Evolutionary conservation across 2,329 filamentous ascomycete species (phyloP).

Genomic region (Lasiodiplodia gonubiensis): DNA sequence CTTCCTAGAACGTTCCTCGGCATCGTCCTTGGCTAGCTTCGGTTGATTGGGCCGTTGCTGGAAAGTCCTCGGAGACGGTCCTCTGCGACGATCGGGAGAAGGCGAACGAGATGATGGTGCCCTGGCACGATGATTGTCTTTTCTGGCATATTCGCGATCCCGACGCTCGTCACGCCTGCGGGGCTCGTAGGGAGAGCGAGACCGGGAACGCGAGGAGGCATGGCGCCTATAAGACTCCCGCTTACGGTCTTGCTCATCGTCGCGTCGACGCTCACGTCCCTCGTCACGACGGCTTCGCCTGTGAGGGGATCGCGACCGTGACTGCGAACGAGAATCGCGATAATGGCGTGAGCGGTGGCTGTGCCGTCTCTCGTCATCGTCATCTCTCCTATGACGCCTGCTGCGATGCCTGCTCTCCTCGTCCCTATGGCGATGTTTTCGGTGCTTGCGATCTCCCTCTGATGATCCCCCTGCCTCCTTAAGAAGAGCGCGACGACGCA

Average conservation of each 20-base stretch:
- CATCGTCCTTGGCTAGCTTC: slow-evolving; percentile 35
- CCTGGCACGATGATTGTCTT: slow-evolving; percentile 35
- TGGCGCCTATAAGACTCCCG: slow-evolving; percentile 7
- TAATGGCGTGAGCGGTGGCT: slow-evolving; percentile 25
- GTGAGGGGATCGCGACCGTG: slow-evolving; percentile 21
- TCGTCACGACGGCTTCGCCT: slow-evolving; percentile 42
- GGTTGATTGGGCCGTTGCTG: slow-evolving; percentile 11
- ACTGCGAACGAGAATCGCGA: slow-evolving; percentile 14
- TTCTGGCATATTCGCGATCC: slow-evolving; percentile 34
- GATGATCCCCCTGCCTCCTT: slow-evolving; percentile 36
- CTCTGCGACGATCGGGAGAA: slow-evolving; percentile 33
- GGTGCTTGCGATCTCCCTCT: slow-evolving; percentile 32
- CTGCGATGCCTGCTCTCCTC: slow-evolving; percentile 28
- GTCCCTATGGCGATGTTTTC: slow-evolving; percentile 38
- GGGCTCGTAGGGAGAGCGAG: slow-evolving; percentile 31
- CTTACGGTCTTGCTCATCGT: slow-evolving; percentile 11
- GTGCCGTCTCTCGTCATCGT: slow-evolving; percentile 19
- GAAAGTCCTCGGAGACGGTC: not conserved
- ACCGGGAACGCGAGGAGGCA: slow-evolving; percentile 1
- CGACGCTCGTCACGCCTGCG: slow-evolving; percentile 39
- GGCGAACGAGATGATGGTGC: slow-evolving; percentile 31
- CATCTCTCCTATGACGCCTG: slow-evolving; percentile 15
- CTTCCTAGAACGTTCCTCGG: slow-evolving; percentile 44
- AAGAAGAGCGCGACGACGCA: slow-evolving; percentile 69
- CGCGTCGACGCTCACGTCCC: slow-evolving; percentile 30